Evolutionary conservation across 441 rosid species (phyloP), one percentile per base, ranked within the genome.

Genomic region (Adansonia rubrostipa): DNA sequence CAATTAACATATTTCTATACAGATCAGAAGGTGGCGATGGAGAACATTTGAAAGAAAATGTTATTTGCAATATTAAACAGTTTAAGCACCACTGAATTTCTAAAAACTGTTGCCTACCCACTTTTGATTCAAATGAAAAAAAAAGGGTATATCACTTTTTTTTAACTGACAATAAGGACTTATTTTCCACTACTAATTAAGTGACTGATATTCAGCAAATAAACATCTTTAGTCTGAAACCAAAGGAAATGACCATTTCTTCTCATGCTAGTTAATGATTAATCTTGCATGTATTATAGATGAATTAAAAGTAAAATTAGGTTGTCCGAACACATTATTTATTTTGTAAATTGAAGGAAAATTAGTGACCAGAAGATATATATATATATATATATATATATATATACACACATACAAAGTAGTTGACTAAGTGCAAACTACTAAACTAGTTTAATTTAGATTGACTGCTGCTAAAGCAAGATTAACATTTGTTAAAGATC

Each of bases 161-260:
- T 74, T 73, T 19, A 56, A 20, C 42, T 66, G 60, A 44, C 33
- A 45, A 67, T 28, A 73, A n/a, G 11, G 48, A 58, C 44, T 44
- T 20, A 66, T 54, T 54, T 36, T 42, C 57, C 10, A 42, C 20
- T 71, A 20, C 19, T 50, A 2, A 57, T 57, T 48, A 47, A 28
- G 19, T 48, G 20, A 22, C 40, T 70, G n/a, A 47, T 47, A 9
- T 50, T 28, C 54, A 28, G 51, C 71, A 61, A 36, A 28, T 40
- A 17, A 53, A 33, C 68, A 22, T 17, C 68, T 63, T 54, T 63
- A 24, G 6, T 64, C 11, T 48, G 70, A 75, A 75, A n/a, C 66
- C 48, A 48, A 28, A 22, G 10, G 64, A 58, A 58, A 20, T 58
- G 64, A 4, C 36, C 67, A 62, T 15, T 28, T 62, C 14, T 28